Evolutionary conservation across 1,284 basidiomycete genomes (phyloP), one percentile per base, ranked within the genome.

Genomic region (Puccinia triticina): DNA sequence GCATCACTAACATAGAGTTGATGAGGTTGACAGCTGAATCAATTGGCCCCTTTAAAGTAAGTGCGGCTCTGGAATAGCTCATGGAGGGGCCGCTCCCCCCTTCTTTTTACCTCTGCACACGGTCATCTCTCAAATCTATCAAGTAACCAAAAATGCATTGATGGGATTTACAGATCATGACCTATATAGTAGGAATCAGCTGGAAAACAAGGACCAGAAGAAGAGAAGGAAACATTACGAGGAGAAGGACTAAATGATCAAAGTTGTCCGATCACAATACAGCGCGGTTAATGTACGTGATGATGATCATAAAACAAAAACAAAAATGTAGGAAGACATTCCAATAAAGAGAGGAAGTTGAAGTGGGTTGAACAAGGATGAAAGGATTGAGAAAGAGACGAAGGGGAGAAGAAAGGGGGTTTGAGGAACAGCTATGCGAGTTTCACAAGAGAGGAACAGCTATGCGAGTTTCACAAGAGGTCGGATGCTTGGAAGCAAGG

Each of bases 371-470:
- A 40, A n/a, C 11, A 23, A 40, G 37, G 61, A n/a, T 66, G 37
- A 29, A 26, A 14, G 14, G 34, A 73, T 46, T 74, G 12, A 29
- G 55, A 50, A 40, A 74, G 72, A 59, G 72, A 43, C 72, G 50
- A 37, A 74, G n/a, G 26, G 16, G 21, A 46, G 48, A 26, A 74
- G 46, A 34, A 7, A 18, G n/a, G 71, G 11, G 2, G 34, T 32
- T 21, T 0, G 18, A 72, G 18, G 48, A 74, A 55, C 32, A 74
- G 16, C 55, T 50, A 50, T 59, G 21, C 48, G 34, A 55, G 50
- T 23, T 23, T 34, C 55, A 23, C n/a, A 53, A 59, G 1, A 10
- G 18, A 72, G 18, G 48, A 74, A 55, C 32, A 74, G 16, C 55
- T 50, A 50, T 59, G 21, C 48, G 34, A 55, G 50, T 23, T 23